Evolutionary conservation across 148 eudicot species (phyloP).

Genomic region (Selenicereus undatus): DNA sequence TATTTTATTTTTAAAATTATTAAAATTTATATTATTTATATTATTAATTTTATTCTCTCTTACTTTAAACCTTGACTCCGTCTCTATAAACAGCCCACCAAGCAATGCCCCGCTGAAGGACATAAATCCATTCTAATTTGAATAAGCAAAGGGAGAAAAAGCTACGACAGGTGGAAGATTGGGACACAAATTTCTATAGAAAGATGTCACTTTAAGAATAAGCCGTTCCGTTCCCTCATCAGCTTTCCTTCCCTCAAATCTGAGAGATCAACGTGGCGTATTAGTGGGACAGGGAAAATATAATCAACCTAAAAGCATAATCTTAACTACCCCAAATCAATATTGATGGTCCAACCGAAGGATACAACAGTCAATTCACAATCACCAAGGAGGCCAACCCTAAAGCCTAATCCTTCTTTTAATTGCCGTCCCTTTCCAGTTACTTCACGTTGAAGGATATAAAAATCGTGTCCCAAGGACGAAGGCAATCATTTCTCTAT

Average conservation of each 20-base stretch:
- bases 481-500: too few species aligned
- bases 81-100: too few species aligned
- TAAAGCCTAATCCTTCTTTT: constrained; percentile 9
- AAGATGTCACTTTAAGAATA: constrained; percentile 10
- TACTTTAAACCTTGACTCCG: too few species aligned
- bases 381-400: background rate
- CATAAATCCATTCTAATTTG: too few species aligned
- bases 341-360: constrained; percentile 25
- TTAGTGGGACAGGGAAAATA: background rate
- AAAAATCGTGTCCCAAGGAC: too few species aligned
- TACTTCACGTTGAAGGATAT: background rate
- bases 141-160: too few species aligned
- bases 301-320: constrained; percentile 15
- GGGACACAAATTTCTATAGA: too few species aligned
- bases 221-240: constrained; percentile 19
- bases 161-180: too few species aligned
- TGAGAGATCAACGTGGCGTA: constrained; percentile 1
- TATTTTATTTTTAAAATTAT: too few species aligned
- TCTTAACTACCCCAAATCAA: constrained; percentile 14
- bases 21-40: too few species aligned
- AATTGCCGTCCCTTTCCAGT: background rate
- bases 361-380: constrained; percentile 17
- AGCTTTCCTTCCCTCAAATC: constrained; percentile 8
- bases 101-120: too few species aligned
- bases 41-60: too few species aligned